Evolutionary conservation across 768 basidiomycete genomes (phyloP).

Genomic region (Mycena leptocephala): DNA sequence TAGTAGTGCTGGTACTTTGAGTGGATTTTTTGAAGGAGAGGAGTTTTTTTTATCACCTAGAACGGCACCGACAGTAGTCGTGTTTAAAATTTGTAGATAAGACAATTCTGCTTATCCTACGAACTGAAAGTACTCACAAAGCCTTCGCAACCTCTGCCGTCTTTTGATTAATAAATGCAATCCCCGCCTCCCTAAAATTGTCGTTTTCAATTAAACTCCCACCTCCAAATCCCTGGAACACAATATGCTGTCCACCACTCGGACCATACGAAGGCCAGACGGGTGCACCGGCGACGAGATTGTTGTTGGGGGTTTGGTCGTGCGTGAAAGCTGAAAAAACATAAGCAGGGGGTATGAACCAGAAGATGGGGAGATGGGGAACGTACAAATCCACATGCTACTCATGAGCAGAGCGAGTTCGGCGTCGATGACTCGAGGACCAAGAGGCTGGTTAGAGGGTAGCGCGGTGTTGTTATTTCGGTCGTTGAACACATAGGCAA

Average conservation of each 20-base stretch:
- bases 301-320: conserved; percentile 27
- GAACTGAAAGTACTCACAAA: conserved; percentile 26
- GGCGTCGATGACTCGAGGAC: conserved; percentile 27
- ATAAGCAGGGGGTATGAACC: conserved; percentile 27
- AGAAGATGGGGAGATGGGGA: conserved; percentile 24
- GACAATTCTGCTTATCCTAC: conserved; percentile 24
- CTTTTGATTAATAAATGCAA: conserved; percentile 29
- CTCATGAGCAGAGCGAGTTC: conserved; percentile 28
- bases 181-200: conserved; percentile 29
- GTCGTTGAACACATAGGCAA: conserved; percentile 31
- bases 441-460: conserved; percentile 31
- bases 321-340: conserved; percentile 28
- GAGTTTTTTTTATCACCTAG: conserved; percentile 17
- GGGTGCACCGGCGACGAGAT: conserved; percentile 25
- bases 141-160: conserved; percentile 28
- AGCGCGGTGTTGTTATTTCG: conserved; percentile 25
- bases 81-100: conserved; percentile 26
- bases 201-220: conserved; percentile 26
- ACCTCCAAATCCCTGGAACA: conserved; percentile 30
- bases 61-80: conserved; percentile 21
- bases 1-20: conserved; percentile 6
- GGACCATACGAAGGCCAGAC: conserved; percentile 29
- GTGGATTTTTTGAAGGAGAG: conserved; percentile 20
- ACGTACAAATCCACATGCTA: conserved; percentile 28
- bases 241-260: conserved; percentile 28